These are phyloP conservation scores for Entomophthora muscae DNA, from an alignment of 371 early-diverging fungal species.

Conservation along the genomic window DNA sequence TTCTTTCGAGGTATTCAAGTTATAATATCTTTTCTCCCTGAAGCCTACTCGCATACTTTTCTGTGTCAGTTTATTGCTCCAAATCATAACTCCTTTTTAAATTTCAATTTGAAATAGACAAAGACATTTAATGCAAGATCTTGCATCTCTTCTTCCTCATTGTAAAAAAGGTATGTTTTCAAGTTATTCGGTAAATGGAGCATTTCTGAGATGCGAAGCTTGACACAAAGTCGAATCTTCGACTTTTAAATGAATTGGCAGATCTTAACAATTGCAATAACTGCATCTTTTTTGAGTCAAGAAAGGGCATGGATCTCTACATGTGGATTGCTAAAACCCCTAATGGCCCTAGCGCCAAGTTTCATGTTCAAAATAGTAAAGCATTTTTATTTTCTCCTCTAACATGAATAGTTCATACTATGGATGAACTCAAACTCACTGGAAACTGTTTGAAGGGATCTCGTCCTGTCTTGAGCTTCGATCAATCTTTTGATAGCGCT, in stretches of 20 bases:
- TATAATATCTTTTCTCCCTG: no score
- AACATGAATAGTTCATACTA: constrained; percentile 66
- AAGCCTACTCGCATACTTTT: no score
- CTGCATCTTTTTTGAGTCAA: constrained; percentile 83
- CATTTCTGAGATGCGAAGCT: constrained; percentile 75
- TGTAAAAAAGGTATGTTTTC: constrained; percentile 52
- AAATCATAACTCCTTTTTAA: neutral
- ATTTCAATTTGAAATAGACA: constrained; percentile 15
- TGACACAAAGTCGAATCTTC: constrained; percentile 75
- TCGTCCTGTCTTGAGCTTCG: constrained; percentile 86
- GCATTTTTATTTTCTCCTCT: neutral
- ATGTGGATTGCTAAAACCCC: constrained; percentile 91
- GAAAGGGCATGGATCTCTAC: constrained; percentile 83
- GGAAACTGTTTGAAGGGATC: constrained; percentile 96
- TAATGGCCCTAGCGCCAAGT: constrained; percentile 87
- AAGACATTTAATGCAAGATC: constrained; percentile 57
- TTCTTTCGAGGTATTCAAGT: constrained; percentile 56
- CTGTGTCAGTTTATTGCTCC: no score
- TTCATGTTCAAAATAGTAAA: constrained; percentile 81
- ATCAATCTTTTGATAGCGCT: constrained; percentile 66
- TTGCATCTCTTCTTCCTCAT: constrained; percentile 76
- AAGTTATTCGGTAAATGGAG: constrained; percentile 10
- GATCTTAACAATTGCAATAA: constrained; percentile 96
- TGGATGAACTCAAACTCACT: constrained; percentile 94
- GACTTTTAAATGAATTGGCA: constrained; percentile 83